These are phyloP conservation scores for Carex parvula DNA, from an alignment of 176 grass and related monocot genomes.

Conservation along the genomic window DNA sequence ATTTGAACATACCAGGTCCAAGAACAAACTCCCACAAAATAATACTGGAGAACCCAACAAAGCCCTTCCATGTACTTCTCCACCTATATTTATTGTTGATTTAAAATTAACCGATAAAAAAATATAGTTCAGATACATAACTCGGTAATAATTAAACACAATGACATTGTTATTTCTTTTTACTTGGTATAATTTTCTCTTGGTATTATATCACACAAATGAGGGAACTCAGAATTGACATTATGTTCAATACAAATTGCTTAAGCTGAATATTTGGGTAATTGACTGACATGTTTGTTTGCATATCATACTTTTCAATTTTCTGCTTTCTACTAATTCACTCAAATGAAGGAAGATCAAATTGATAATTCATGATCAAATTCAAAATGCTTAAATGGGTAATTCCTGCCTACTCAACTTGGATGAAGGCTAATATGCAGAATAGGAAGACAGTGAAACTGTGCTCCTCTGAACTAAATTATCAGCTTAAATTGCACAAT, in stretches of 20 bases:
- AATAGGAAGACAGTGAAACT: conserved; percentile 12
- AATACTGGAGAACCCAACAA: conserved; percentile 53
- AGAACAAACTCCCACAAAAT: conserved; percentile 48
- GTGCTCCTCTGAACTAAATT: conserved; percentile 35
- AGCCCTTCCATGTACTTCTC: conserved; percentile 55
- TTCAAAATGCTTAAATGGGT: not conserved
- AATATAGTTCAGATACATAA: not conserved
- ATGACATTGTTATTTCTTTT: not conserved
- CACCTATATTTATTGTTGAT: conserved; percentile 33
- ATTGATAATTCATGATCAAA: conserved; percentile 1
- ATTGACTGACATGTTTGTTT: not conserved
- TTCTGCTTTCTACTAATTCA: not conserved
- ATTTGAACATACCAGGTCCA: conserved; percentile 48
- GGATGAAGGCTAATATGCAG: not conserved
- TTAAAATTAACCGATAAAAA: not conserved
- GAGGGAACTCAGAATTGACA: not conserved
- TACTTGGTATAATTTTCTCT: conserved; percentile 27
- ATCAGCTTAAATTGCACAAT: conserved; percentile 22
- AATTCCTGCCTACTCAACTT: not conserved
- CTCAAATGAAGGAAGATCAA: not conserved
- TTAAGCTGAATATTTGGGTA: not conserved
- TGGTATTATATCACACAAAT: not conserved
- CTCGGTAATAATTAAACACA: not conserved
- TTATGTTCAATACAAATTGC: not conserved
- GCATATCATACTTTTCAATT: no score